Evolutionary conservation across 208 protist genomes (phyloP), one percentile per base, ranked within the genome.

Genomic region (Acanthamoeba divionensis): DNA sequence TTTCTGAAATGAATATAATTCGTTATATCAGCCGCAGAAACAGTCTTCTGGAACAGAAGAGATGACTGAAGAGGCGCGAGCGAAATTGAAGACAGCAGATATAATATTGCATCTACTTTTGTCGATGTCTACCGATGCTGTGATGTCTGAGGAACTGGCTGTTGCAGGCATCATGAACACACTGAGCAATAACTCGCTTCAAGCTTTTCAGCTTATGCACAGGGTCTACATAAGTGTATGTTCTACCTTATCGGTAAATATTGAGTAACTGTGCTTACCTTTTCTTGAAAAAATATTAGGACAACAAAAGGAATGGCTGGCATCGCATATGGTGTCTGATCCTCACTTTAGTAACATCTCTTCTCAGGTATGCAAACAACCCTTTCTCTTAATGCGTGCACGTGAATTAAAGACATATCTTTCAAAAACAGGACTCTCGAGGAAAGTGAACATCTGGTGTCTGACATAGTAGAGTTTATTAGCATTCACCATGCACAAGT

Each of bases 101-200:
- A 10, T 82, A 48, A 29, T 82, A 36, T 24, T 82, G 6, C 71
- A 82, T 36, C 13, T 82, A 18, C 38, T 82, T 26, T 21, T 82
- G 15, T 52, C 71, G 5, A 60, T 82, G 38, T 48, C 71, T 10
- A 29, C 31, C 31, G 47, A 82, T 7, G 18, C 71, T 12, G 26
- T 82, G 31, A 82, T 82, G 71, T 44, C 71, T 29, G 71, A 82
- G n/a, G 29, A 41, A 10, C n/a, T 82, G 47, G 71, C 71, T 24
- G 47, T 82, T 2, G 71, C 38, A 7, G 41, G 41, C 1, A 9
- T 82, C 21, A 82, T 55, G 71, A 29, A 18, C 12, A 31, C 60
- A 26, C 15, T 82, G 41, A 60, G 41, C 71, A 82, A 82, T 36
- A 57, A 82, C 71, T 41, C 45, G 4, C 47, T 60, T 29, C 71